Evolutionary conservation across 83 land plant genomes (phyloP).

Genomic region (Picea engelmannii): DNA sequence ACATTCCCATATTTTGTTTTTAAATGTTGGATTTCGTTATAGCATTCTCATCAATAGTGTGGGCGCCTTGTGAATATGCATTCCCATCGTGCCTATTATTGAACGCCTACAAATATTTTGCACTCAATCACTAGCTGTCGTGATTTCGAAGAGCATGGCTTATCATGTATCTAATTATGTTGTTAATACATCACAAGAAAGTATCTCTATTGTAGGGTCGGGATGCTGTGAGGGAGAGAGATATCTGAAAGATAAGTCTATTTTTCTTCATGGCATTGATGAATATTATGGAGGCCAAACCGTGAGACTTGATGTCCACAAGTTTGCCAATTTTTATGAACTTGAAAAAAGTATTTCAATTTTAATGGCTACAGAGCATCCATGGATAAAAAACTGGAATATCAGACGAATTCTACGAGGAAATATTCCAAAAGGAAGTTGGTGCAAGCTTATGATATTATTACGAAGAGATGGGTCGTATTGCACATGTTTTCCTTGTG

Average conservation of each 20-base stretch:
- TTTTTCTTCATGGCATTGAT: slow-evolving; percentile 85
- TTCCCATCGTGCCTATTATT: no score
- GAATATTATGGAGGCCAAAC: slow-evolving; percentile 84
- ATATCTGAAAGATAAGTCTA: slow-evolving; percentile 82
- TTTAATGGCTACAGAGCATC: slow-evolving; percentile 91
- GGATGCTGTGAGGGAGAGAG: slow-evolving; percentile 90
- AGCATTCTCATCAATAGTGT: no score
- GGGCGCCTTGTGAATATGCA: no score
- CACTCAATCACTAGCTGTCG: no score
- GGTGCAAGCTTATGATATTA: slow-evolving; percentile 55
- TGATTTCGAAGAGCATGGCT: no score
- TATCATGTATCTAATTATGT: slow-evolving; percentile 52
- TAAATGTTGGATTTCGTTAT: no score
- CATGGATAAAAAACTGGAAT: slow-evolving; percentile 73
- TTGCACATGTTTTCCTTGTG: slow-evolving; percentile 69
- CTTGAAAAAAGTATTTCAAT: slow-evolving; percentile 32
- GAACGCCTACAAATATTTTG: no score
- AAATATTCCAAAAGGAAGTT: slow-evolving; percentile 76
- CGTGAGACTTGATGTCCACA: slow-evolving; percentile 81
- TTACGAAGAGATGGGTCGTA: slow-evolving; percentile 69
- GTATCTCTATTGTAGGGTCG: slow-evolving; percentile 78
- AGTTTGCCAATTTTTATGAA: slow-evolving; percentile 26
- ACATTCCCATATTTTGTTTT: no score
- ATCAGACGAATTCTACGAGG: slow-evolving; percentile 59
- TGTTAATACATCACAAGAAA: slow-evolving; percentile 88